Conservation (phyloP, 371 early-diverging fungal genomes). For the Vairimorpha ceranae region DNA sequence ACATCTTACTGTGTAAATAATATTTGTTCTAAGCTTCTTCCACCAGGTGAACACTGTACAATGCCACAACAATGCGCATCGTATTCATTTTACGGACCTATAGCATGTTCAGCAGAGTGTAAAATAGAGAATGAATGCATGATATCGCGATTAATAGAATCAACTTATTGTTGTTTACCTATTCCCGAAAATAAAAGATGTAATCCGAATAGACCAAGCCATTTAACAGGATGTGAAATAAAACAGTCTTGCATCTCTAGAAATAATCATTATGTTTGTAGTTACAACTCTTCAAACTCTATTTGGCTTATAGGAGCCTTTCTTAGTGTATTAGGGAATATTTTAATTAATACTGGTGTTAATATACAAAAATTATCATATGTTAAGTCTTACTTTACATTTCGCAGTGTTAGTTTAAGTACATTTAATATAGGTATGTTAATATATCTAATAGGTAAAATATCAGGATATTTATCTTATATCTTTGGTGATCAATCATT, state of each 20-base stretch:
- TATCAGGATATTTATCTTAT: conserved; percentile 70
- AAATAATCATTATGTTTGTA: conserved; percentile 58
- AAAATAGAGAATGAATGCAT: conserved; percentile 50
- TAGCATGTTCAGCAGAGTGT: conserved; percentile 62
- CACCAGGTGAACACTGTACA: conserved; percentile 53
- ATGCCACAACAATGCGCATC: conserved; percentile 62
- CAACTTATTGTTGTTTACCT: conserved; percentile 59
- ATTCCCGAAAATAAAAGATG: conserved; percentile 61
- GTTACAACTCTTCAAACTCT: conserved; percentile 36
- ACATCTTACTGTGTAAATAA: conserved; percentile 61
- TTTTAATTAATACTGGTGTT: conserved; percentile 71
- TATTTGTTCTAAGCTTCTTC: conserved; percentile 56
- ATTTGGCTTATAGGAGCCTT: conserved; percentile 67
- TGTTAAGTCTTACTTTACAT: conserved; percentile 55
- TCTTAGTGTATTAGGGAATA: conserved; percentile 68
- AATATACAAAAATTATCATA: conserved; percentile 75
- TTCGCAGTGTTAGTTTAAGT: conserved; percentile 36
- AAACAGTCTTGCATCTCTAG: conserved; percentile 51
- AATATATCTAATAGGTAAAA: conserved; percentile 69
- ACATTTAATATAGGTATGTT: conserved; percentile 65
- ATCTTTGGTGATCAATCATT: conserved; percentile 77
- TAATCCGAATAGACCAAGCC: conserved; percentile 50
- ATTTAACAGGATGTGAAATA: conserved; percentile 59
- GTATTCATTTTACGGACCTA: conserved; percentile 62
- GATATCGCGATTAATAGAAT: conserved; percentile 7